A percentile compares a stretch with the other conserved stretches of the same genome.
Evolutionary conservation across 768 basidiomycete genomes (phyloP).

Genomic region (Amanita thiersii): DNA sequence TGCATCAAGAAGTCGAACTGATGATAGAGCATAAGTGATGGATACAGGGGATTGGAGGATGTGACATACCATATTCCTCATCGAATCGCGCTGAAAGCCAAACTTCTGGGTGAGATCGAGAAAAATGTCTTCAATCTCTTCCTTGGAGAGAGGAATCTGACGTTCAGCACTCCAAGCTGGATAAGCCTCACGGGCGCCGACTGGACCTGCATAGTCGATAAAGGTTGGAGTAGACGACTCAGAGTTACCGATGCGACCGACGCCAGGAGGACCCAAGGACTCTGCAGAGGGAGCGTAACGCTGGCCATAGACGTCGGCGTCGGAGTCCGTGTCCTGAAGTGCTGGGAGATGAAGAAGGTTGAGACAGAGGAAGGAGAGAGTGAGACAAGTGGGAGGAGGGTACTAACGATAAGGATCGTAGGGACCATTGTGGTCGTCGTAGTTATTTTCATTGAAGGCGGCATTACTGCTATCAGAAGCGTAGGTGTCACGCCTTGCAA

Average conservation of each 20-base stretch:
- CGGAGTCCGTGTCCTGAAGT: conserved; percentile 79
- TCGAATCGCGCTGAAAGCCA: conserved; percentile 92
- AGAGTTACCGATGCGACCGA: conserved; percentile 44
- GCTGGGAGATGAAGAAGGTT: conserved; percentile 29
- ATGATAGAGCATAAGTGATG: conserved; percentile 9
- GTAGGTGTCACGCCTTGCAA: conserved; percentile 57
- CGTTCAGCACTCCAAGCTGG: conserved; percentile 92
- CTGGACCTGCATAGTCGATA: conserved; percentile 48
- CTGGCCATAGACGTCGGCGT: conserved; percentile 64
- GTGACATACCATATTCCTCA: conserved; percentile 87
- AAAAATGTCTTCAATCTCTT: conserved; percentile 98
- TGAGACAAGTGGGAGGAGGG: conserved; percentile 6
- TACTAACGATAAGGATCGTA: conserved; percentile 59
- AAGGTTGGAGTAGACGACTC: conserved; percentile 72
- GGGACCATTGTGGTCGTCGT: conserved; percentile 56
- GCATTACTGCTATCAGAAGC: conserved; percentile 65
- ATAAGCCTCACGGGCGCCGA: conserved; percentile 73
- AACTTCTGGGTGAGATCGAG: conserved; percentile 98
- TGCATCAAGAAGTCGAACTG: conserved; percentile 99
- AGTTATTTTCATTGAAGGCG: conserved; percentile 48
- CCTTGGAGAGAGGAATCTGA: conserved; percentile 95
- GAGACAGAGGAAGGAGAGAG: conserved; percentile 15
- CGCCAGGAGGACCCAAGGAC: conserved; percentile 51
- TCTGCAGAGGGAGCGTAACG: conserved; percentile 70
- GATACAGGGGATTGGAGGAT: background rate